A percentile compares a stretch with the other conserved stretches of the same genome.
Evolutionary conservation across 2,329 filamentous ascomycete genomes (phyloP).

Genomic region (Aschersonia sp.): DNA sequence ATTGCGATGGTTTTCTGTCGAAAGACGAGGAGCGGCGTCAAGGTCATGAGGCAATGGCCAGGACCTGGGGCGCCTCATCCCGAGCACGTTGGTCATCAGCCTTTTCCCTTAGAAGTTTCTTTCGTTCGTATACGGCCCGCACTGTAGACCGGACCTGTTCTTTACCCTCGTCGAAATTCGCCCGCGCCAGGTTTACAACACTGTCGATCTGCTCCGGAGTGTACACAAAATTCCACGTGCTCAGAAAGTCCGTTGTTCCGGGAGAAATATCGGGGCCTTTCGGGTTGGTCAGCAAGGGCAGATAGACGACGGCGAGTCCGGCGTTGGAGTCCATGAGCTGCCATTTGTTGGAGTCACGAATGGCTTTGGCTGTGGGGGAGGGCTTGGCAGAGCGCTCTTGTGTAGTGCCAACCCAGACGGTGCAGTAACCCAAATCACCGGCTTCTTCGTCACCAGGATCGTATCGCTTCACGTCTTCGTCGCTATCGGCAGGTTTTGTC

Average conservation of each 20-base stretch:
- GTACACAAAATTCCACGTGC: constrained; percentile 97
- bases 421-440: constrained; percentile 75
- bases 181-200: constrained; percentile 66
- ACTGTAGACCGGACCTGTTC: constrained; percentile 68
- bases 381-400: constrained; percentile 51
- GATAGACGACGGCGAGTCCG: constrained; percentile 79
- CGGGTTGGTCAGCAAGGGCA: constrained; percentile 75
- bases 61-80: constrained; percentile 11
- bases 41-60: constrained; percentile 2
- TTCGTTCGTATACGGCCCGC: constrained; percentile 81
- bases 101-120: constrained; percentile 54
- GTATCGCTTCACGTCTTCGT: constrained; percentile 20
- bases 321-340: constrained; percentile 57
- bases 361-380: constrained; percentile 32
- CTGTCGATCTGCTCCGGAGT: constrained; percentile 79
- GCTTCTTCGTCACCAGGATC: constrained; percentile 27
- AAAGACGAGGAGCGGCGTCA: constrained; percentile 4
- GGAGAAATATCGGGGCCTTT: constrained; percentile 74
- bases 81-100: constrained; percentile 24
- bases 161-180: constrained; percentile 74
- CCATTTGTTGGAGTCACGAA: constrained; percentile 52
- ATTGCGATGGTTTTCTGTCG: too few species aligned
- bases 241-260: constrained; percentile 69
- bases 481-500: constrained; percentile 2
- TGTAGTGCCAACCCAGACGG: constrained; percentile 82